Base-by-base conservation (phyloP, 805 yeast genomes). In the Kodamaea restingae region DNA sequence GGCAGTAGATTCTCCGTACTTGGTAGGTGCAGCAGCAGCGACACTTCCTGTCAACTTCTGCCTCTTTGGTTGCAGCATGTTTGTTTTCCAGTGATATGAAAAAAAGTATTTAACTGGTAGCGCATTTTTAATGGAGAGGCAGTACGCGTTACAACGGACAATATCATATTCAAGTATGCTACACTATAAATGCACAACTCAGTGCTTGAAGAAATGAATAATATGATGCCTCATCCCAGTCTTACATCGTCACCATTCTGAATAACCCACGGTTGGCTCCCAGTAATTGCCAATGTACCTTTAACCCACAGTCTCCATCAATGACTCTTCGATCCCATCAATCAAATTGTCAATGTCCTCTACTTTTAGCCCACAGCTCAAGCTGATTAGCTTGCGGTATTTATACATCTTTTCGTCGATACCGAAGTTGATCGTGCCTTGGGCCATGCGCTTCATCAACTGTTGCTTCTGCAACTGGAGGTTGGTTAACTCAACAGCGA, bases 281-380 rank as follows among this genome's bases (percentile, higher is more conserved):
- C 10, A 6, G 29, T 9, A 26, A 9, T 9, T n/a, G n/a, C n/a
- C n/a, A n/a, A n/a, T n/a, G n/a, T n/a, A n/a, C n/a, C n/a, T 18
- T 33, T 32, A 37, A 22, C 30, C 31, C 10, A 31, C 40, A n/a
- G 44, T 34, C 29, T 44, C 48, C 45, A 44, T 42, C n/a, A 42
- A 39, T 2, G 46, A 45, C 24, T 38, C 46, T 26, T 45, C 45
- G 18, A 91, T 84, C 15, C 91, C 96, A 48, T 85, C 91, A 36
- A 91, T 69, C 42, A 88, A 70, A 21, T 85, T 83, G 53, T 81
- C 87, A 42, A 91, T 81, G 44, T 84, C 93, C 43, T 86, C 95
- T 15, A 81, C 72, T 36, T 80, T 77, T 39, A 88, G 71, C 2
- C 87, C 95, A 56, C 95, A 84, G 35, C 87, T 76, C 34, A 80